phyloP scores from a whole-genome alignment of 2,329 filamentous ascomycete species.

The Trematosphaeria pertusa region DNA sequence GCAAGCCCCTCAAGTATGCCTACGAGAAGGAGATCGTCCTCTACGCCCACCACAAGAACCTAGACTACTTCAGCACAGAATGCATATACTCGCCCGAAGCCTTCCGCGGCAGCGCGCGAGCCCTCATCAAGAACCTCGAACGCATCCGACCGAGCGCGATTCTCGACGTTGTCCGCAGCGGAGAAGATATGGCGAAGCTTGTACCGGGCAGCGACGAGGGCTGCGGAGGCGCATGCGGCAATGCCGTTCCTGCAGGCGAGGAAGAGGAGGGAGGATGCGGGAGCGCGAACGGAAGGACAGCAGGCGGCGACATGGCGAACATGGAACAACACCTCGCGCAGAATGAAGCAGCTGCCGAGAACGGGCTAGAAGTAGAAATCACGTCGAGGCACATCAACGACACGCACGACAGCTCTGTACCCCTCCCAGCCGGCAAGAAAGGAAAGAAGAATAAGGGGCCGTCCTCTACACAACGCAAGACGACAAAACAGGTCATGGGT shows the following conservation, averaged over 20 bases:
- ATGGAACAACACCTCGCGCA: constrained; percentile 77
- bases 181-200: constrained; percentile 94
- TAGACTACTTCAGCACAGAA: constrained; percentile 98
- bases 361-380: constrained; percentile 72
- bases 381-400: constrained; percentile 37
- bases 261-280: constrained; percentile 78
- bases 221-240: constrained; percentile 40
- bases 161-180: constrained; percentile 90
- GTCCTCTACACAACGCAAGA: constrained; percentile 35
- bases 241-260: constrained; percentile 51
- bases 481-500: constrained; percentile 73
- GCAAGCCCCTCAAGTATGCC: constrained; percentile 96
- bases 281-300: constrained; percentile 68
- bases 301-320: constrained; percentile 78
- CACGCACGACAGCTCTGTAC: constrained; percentile 47
- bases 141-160: constrained; percentile 93
- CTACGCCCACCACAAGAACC: constrained; percentile 94
- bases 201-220: constrained; percentile 63
- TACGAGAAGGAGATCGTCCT: constrained; percentile 99
- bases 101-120: constrained; percentile 89
- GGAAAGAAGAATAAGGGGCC: constrained; percentile 27
- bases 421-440: constrained; percentile 25
- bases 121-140: constrained; percentile 93
- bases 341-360: constrained; percentile 65
- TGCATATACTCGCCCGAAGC: constrained; percentile 98